Evolutionary conservation across 2,329 filamentous ascomycete species (phyloP), one percentile per base, ranked within the genome.

Genomic region (Xylariaceae sp.): DNA sequence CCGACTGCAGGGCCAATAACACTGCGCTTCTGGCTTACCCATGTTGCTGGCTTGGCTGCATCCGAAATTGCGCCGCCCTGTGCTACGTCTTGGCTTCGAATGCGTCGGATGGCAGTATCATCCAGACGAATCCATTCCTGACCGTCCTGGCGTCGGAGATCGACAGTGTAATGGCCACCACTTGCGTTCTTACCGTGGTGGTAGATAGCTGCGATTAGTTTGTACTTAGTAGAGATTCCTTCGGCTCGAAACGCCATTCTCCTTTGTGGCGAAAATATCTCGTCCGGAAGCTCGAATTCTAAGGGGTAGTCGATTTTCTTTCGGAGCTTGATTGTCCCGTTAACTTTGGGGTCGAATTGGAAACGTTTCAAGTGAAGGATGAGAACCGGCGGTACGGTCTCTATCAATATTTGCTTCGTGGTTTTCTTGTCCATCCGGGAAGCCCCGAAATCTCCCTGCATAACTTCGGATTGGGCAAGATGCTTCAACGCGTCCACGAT

Each of bases 161-260:
- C 94, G n/a, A 95, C 92, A 1, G 94, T 99, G 71, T 99, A 99
- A 70, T 99, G 94, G 3, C 94, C 94, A 49, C 90, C 92, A 59
- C 88, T 95, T 34, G 94, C 94, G 64, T 95, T 95, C 76, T 95
- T 96, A 56, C 94, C 94, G 64, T 99, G 94, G 67, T 99, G 94
- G 68, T 99, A 99, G 19, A 99, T 91, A 29, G 95, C 94, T 18
- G 87, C 88, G 58, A 86, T 94, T 13, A 99, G 81, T 47, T 84
- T 85, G 71, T 97, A 99, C 67, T 86, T 88, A 4, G 92, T 91
- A 55, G 89, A 77, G 1, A 70, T 69, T 41, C 86, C 85, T 59
- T 86, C 84, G 15, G 82, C 76, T 22, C 80, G 76, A 59, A 88
- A 76, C 42, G 79, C 79, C 61, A 84, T 84, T 49, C 87, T 83